Evolutionary conservation across 2,329 filamentous ascomycete genomes (phyloP), one percentile per base, ranked within the genome.

Genomic region (Ascomycota sp.): DNA sequence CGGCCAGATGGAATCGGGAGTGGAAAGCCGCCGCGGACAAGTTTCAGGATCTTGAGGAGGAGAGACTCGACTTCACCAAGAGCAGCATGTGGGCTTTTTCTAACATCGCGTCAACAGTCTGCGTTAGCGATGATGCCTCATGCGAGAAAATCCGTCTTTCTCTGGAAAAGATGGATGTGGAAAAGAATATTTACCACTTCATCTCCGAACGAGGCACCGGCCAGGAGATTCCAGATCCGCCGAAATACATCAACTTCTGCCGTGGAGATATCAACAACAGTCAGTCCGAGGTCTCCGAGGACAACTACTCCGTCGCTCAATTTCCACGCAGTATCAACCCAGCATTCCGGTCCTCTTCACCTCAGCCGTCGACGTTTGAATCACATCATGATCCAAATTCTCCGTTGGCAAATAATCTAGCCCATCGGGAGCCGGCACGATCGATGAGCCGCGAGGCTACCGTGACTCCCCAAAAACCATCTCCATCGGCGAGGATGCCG

Each of bases 11-110:
- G 89, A 98, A 98, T 48, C 69, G 86, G 43, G 89, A 98, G 50
- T 98, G 89, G 89, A 98, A 95, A 55, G 73, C 80, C 13, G 89
- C 86, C 1, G 92, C 89, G 43, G 91, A 91, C 63, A 98, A 95
- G 59, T 98, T 98, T 53, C 91, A 98, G 58, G 91, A 98, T 44
- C 69, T 98, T 9, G 89, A 98, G 55, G 91, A 98, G 51, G 89
- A 98, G 55, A 69, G 89, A 26, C 65, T 98, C 24, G 89, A 98
- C 53, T 98, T 93, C 48, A 85, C 83, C 40, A 98, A 95, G 62
- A 92, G 80, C 56, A 95, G 89, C 45, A 61, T 98, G 7, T 98
- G 89, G 91, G 86, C 75, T 10, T 98, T 95, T 56, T 86, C 89
- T 32, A 98, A 98, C 50, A 83, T 98, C 42, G 74, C 89, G 1